phyloP scores from a whole-genome alignment of 2,329 filamentous ascomycete genomes.

The Botrytis porri region DNA sequence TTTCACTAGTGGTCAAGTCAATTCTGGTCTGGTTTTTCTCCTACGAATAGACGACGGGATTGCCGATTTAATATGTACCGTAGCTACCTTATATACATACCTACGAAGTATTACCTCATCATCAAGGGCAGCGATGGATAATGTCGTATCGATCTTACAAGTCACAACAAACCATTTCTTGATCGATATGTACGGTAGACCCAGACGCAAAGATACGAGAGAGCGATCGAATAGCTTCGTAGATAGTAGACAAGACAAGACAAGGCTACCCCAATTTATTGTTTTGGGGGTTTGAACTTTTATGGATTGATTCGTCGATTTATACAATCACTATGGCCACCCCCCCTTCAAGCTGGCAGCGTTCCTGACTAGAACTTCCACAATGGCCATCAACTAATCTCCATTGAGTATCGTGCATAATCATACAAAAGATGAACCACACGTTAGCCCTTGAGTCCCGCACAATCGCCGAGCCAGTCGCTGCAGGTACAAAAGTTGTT shows the following conservation, averaged over 20 bases:
- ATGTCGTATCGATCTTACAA: conserved; percentile 4
- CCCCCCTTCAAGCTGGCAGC: conserved; percentile 1
- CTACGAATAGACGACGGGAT: not conserved
- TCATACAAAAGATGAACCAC: conserved; percentile 14
- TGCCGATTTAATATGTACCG: not conserved
- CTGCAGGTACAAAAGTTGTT: conserved; percentile 9
- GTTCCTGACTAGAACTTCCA: conserved; percentile 15
- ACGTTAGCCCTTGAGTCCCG: not conserved
- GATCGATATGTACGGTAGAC: too few species aligned
- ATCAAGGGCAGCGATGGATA: conserved; percentile 1
- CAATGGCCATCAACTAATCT: not conserved
- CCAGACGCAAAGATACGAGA: conserved; percentile 7
- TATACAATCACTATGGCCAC: conserved; percentile 2
- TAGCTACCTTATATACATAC: too few species aligned
- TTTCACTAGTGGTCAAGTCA: too few species aligned
- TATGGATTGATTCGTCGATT: not conserved
- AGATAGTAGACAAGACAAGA: not conserved
- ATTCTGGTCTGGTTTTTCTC: too few species aligned
- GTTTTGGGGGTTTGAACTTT: not conserved
- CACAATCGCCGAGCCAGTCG: conserved; percentile 12
- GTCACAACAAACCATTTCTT: not conserved
- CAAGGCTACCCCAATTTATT: conserved; percentile 1
- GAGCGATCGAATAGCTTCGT: not conserved
- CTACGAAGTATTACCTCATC: conserved; percentile 16
- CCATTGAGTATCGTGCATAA: conserved; percentile 3